Conservation (phyloP, 441 rosid genomes). For the Syzygium syzygioides region DNA sequence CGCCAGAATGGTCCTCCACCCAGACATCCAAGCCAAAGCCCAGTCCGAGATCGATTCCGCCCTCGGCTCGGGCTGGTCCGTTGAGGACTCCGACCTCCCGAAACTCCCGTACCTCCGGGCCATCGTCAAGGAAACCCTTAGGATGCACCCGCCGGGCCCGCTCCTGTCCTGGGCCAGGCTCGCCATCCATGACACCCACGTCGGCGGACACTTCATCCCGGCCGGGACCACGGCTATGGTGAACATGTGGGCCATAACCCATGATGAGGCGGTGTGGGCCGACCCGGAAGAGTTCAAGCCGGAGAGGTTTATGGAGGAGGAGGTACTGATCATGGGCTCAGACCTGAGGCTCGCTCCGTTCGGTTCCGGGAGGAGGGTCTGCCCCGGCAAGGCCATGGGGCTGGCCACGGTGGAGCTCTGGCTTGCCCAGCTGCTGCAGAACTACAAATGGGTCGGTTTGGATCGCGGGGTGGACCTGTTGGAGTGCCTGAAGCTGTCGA, state of each 20-base stretch:
- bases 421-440: constrained; percentile 51
- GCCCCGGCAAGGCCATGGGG: constrained; percentile 45
- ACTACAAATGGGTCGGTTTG: constrained; percentile 38
- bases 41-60: constrained; percentile 32
- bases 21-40: constrained; percentile 53
- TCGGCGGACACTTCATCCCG: constrained; percentile 38
- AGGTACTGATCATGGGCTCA: constrained; percentile 39
- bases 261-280: constrained; percentile 44
- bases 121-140: constrained; percentile 60
- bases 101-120: constrained; percentile 50
- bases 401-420: constrained; percentile 45
- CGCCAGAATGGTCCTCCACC: constrained; percentile 72
- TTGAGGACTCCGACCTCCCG: constrained; percentile 33
- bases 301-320: constrained; percentile 40
- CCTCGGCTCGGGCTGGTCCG: constrained; percentile 5
- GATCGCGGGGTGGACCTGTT: constrained; percentile 33
- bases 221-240: constrained; percentile 80
- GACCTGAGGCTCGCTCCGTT: constrained; percentile 63
- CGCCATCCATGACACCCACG: constrained; percentile 39
- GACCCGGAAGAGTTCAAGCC: constrained; percentile 49
- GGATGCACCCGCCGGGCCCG: constrained; percentile 86
- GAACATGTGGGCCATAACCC: constrained; percentile 90
- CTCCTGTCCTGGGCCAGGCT: constrained; percentile 70
- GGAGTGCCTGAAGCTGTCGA: constrained; percentile 34
- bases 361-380: constrained; percentile 50